Conservation (phyloP, 495 filamentous ascomycete genomes). For the Aspergillus egyptiacus region DNA sequence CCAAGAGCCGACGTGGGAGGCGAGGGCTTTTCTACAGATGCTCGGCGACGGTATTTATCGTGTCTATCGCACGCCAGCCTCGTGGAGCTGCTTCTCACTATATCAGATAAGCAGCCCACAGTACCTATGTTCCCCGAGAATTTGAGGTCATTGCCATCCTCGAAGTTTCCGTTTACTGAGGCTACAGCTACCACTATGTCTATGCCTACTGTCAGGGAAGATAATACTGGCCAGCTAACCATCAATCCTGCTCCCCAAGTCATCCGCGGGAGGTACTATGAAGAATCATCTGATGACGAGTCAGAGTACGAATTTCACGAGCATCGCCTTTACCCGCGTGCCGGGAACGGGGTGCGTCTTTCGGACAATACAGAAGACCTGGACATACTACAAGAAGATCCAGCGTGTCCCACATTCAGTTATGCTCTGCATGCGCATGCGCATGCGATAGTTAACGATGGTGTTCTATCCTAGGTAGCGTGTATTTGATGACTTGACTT, state of each 20-base stretch:
- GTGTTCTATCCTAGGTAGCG: not conserved
- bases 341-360: constrained; percentile 48
- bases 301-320: constrained; percentile 39
- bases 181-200: not conserved
- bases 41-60: constrained; percentile 39
- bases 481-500: constrained; percentile 4
- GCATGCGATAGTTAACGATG: constrained; percentile 10
- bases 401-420: constrained; percentile 40
- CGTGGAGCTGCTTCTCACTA: constrained; percentile 35
- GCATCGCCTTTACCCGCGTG: constrained; percentile 59
- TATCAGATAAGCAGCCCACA: constrained; percentile 29
- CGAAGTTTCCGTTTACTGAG: constrained; percentile 17
- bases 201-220: not conserved
- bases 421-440: constrained; percentile 28
- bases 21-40: constrained; percentile 21
- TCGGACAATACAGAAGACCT: constrained; percentile 32
- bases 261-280: constrained; percentile 7
- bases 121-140: constrained; percentile 39
- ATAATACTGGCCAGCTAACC: not conserved
- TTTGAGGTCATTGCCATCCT: constrained; percentile 21
- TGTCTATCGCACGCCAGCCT: constrained; percentile 34
- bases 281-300: constrained; percentile 21
- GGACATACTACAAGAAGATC: constrained; percentile 40
- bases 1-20: constrained; percentile 23
- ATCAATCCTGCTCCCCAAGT: not conserved